A percentile compares a stretch with the other conserved stretches of the same genome.
Conservation (phyloP, 2,329 filamentous ascomycete species). For the Mycosphaerella sp. region DNA sequence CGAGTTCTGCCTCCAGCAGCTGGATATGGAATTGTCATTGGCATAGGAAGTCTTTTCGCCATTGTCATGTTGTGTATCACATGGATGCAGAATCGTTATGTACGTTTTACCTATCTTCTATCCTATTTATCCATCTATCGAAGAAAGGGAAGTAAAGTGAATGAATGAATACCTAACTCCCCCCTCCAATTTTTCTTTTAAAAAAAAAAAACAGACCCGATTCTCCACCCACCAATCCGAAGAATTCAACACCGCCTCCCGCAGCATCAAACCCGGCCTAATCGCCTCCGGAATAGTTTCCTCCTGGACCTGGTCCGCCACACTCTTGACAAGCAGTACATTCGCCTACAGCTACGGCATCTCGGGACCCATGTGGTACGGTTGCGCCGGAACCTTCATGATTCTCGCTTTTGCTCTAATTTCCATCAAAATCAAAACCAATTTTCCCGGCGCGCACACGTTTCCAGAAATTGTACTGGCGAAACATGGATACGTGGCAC, state of each 20-base stretch:
- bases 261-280: constrained; percentile 79
- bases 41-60: constrained; percentile 66
- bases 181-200: no score
- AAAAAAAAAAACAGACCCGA: constrained; percentile 18
- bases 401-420: constrained; percentile 42
- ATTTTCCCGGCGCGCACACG: constrained; percentile 38
- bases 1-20: constrained; percentile 17
- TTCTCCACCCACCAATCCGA: constrained; percentile 43
- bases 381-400: constrained; percentile 40
- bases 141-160: background rate
- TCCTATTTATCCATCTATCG: constrained; percentile 46
- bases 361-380: constrained; percentile 38
- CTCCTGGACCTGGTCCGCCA: constrained; percentile 66
- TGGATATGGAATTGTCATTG: constrained; percentile 58
- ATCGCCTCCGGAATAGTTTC: constrained; percentile 79
- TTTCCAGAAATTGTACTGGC: constrained; percentile 40
- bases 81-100: constrained; percentile 42
- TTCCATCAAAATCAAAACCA: constrained; percentile 41
- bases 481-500: constrained; percentile 32
- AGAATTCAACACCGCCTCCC: constrained; percentile 82
- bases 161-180: background rate
- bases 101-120: constrained; percentile 67
- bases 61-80: constrained; percentile 32
- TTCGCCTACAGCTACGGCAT: constrained; percentile 37
- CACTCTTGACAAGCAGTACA: constrained; percentile 31